phyloP scores from a whole-genome alignment of 192 early-diverging fungal species.

The Fimicolochytrium jonesii region DNA sequence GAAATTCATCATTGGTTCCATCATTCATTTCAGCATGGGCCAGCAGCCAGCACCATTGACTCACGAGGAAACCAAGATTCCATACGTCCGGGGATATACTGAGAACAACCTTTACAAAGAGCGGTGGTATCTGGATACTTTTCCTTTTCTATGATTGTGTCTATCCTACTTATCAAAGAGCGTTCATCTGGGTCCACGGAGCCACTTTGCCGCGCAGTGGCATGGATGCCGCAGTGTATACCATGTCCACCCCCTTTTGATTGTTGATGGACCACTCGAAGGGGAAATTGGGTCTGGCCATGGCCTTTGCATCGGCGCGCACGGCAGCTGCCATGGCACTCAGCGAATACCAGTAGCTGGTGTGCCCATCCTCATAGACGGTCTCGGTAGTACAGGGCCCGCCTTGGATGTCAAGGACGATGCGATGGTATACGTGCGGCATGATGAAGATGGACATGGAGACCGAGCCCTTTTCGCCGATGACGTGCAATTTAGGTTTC shows the following conservation, averaged over 20 bases:
- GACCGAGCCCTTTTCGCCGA: background rate
- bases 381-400: background rate
- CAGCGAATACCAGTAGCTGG: background rate
- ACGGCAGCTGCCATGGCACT: background rate
- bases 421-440: background rate
- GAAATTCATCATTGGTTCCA: no score
- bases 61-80: no score
- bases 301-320: background rate
- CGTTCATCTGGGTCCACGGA: no score
- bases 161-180: no score
- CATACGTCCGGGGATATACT: no score
- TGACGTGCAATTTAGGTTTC: background rate
- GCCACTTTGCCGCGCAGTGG: background rate
- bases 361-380: background rate
- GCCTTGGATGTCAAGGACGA: background rate
- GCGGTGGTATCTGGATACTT: no score
- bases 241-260: background rate
- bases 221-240: background rate
- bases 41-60: no score
- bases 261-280: background rate
- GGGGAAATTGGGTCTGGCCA: background rate
- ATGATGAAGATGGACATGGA: background rate
- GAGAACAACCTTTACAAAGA: no score
- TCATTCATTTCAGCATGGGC: no score
- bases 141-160: no score